These are phyloP conservation scores for Fulvia fulva DNA, from an alignment of 2,329 filamentous ascomycete species.

Conservation along the genomic window DNA sequence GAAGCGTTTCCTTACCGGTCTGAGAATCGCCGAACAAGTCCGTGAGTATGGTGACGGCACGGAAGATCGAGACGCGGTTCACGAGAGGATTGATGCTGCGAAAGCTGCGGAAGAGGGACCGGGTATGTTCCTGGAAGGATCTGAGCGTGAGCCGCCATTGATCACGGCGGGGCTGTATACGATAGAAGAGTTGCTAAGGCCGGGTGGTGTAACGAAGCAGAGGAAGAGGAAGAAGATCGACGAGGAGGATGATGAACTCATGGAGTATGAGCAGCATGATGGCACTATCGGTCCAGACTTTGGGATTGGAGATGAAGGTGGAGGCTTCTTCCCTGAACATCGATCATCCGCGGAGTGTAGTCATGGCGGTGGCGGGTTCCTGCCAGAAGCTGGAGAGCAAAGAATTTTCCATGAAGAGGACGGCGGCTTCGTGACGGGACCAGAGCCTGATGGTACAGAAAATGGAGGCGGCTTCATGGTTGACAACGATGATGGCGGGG, in stretches of 20 bases:
- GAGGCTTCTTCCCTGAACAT: slow-evolving; percentile 24
- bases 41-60: slow-evolving; percentile 48
- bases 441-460: slow-evolving; percentile 5
- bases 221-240: slow-evolving; percentile 12
- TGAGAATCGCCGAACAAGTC: slow-evolving; percentile 70
- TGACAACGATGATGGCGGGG: slow-evolving; percentile 10
- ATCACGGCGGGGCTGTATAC: slow-evolving; percentile 24
- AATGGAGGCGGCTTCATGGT: slow-evolving; percentile 15
- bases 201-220: slow-evolving; percentile 1
- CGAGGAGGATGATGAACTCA: slow-evolving; percentile 17
- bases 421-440: slow-evolving; percentile 18
- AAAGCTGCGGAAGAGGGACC: slow-evolving; percentile 4
- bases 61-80: slow-evolving; percentile 11
- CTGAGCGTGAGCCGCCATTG: slow-evolving; percentile 14
- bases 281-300: slow-evolving; percentile 17
- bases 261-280: slow-evolving; percentile 21
- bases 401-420: neutral
- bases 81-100: slow-evolving; percentile 2
- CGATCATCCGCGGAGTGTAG: slow-evolving; percentile 37
- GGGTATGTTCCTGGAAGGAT: slow-evolving; percentile 16
- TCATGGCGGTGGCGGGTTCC: slow-evolving; percentile 14
- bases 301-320: slow-evolving; percentile 32
- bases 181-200: slow-evolving; percentile 14
- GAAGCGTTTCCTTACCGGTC: slow-evolving; percentile 57
- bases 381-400: slow-evolving; percentile 3